Base-by-base conservation (phyloP, 2,329 filamentous ascomycete genomes). In the Colletotrichum simmondsii region DNA sequence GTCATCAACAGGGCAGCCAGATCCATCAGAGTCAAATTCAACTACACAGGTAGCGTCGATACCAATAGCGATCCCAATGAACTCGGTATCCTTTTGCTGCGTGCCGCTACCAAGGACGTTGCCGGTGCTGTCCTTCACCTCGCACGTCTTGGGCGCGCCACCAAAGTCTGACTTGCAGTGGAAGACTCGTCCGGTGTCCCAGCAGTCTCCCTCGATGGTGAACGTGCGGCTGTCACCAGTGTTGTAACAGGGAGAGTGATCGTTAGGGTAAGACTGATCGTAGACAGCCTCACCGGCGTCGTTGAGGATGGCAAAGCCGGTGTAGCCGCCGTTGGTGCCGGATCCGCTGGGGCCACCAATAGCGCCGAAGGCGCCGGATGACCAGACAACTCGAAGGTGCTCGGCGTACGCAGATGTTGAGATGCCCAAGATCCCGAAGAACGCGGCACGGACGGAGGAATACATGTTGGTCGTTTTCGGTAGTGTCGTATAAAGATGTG, bases 361-460 rank as follows among this genome's bases (percentile, higher is more conserved):
- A 35, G 64, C 30, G 0, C 37, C 30, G 54, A 61, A 67, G 42
- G n/a, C 24, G 28, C 64, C 64, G 0, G 64, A 53, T 11, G 64
- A 61, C 54, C 54, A 67, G 56, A 61, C 64, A n/a, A 67, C 64
- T 26, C 64, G 64, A 22, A 67, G 64, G 16, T 67, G 64, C 37
- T 67, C 64, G 22, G 56, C 54, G 42, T 61, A 61, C 5, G 56
- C 5, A 22, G 22, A 60, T 28, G 56, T 37, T 14, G 28, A 22
- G 64, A 67, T 16, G 64, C 26, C 1, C 16, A 49, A 32, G 37
- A 67, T 56, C 10, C 56, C 64, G 37, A 67, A 26, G 64, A 60
- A 32, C 22, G 37, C 11, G 37, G 26, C 49, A 28, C 42, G 37
- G 42, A 61, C 11, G 37, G 56, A 61, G 24, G 35, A 67, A 42